These are phyloP conservation scores for Thalassia testudinum DNA, from an alignment of 116 monocot species.

Conservation along the genomic window DNA sequence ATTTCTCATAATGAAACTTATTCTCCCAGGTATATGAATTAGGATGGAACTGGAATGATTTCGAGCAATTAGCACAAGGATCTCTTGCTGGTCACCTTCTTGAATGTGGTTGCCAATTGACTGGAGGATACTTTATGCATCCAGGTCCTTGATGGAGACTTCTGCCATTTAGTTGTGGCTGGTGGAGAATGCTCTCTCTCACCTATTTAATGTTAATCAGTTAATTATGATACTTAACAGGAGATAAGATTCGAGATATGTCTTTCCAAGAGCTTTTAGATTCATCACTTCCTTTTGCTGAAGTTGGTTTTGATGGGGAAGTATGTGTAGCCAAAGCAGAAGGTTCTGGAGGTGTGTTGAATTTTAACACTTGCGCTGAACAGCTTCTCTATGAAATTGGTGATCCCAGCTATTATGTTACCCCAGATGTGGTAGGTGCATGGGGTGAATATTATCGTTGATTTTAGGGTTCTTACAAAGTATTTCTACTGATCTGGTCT, in stretches of 20 bases:
- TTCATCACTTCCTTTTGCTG: slow-evolving; percentile 91
- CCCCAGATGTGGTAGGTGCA: slow-evolving; percentile 74
- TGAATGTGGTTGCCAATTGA: slow-evolving; percentile 96
- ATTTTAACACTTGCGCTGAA: slow-evolving; percentile 62
- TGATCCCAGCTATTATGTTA: slow-evolving; percentile 69
- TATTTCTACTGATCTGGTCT: background rate
- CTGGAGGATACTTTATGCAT: slow-evolving; percentile 98
- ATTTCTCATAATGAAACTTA: too few species aligned
- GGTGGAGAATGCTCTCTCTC: too few species aligned
- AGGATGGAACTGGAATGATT: slow-evolving; percentile 94
- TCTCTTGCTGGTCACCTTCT: slow-evolving; percentile 84
- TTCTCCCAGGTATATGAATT: slow-evolving; percentile 86
- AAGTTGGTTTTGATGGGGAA: slow-evolving; percentile 55
- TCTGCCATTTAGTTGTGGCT: too few species aligned
- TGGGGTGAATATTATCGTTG: background rate
- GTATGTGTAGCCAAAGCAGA: slow-evolving; percentile 67
- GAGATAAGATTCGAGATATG: slow-evolving; percentile 51
- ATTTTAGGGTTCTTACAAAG: background rate
- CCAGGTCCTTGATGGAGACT: slow-evolving; percentile 77
- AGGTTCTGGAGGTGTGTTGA: slow-evolving; percentile 65
- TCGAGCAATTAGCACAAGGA: slow-evolving; percentile 57
- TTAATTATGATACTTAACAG: slow-evolving; percentile 16
- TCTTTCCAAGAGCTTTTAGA: slow-evolving; percentile 72
- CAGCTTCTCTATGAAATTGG: slow-evolving; percentile 96
- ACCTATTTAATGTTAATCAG: too few species aligned